Base-by-base conservation (phyloP, 2,329 filamentous ascomycete species). In the Nemania serpens region DNA sequence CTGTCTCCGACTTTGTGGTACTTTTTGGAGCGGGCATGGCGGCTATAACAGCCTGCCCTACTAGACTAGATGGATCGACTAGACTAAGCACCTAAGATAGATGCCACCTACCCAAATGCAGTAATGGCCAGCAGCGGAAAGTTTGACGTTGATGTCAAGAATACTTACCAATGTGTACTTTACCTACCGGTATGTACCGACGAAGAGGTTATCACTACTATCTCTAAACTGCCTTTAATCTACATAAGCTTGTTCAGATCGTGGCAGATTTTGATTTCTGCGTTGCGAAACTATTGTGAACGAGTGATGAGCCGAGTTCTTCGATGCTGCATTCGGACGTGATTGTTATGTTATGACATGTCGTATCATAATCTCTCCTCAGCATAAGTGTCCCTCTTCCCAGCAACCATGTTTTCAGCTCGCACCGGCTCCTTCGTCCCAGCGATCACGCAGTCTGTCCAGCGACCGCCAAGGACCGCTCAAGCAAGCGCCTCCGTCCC, bases 361-460 rank as follows among this genome's bases (percentile, higher is more conserved):
- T 63, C 61, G 58, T 48, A 58, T 52, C 58, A 48, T 49, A 33
- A 47, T 43, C 43, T 55, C 34, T 50, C 49, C 33, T 56, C 39
- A 49, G 56, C 50, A 43, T 36, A 3, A 29, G 4, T 29, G 25
- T 52, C 42, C 25, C 15, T 57, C 45, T 61, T 57, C 15, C 51
- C 12, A 51, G 18, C 41, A 48, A 58, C 55, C 51, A 58, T 61
- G 54, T 49, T 63, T 55, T 63, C 58, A 61, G 58, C 61, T 63
- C 34, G 34, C 50, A 60, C 50, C 51, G 10, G 43, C 36, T 53
- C 15, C 47, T 49, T 59, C 42, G 39, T 55, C 39, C 36, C 51
- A 55, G 52, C 34, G n/a, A 45, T 15, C 29, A 55, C 22, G 18
- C 9, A 41, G 37, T 18, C 46, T 10, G 37, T 51, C 34, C 22